Evolutionary conservation across 1,284 basidiomycete genomes (phyloP).

Genomic region (Kwoniella shivajii): DNA sequence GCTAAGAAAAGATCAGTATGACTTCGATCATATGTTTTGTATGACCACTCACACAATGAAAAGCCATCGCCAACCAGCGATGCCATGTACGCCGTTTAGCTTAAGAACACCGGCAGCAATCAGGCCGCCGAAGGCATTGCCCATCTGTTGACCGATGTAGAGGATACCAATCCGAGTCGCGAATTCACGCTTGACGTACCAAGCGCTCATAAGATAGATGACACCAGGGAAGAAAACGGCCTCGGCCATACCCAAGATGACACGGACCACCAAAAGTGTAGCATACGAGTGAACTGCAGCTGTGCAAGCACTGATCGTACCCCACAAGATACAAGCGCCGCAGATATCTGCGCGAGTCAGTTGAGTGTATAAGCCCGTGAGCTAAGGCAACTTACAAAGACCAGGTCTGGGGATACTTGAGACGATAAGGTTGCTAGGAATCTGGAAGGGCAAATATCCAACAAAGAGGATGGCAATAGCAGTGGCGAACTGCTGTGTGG

Average conservation of each 20-base stretch:
- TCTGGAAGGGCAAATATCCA: slow-evolving; percentile 49
- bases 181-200: slow-evolving; percentile 47
- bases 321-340: slow-evolving; percentile 44
- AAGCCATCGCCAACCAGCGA: slow-evolving; percentile 42
- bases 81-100: slow-evolving; percentile 35
- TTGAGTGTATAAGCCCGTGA: background rate
- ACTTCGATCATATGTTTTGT: background rate
- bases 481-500: slow-evolving; percentile 42
- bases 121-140: slow-evolving; percentile 48
- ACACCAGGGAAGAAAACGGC: slow-evolving; percentile 46
- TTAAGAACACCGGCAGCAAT: slow-evolving; percentile 42
- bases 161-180: slow-evolving; percentile 36
- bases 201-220: slow-evolving; percentile 41
- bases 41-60: slow-evolving; percentile 26
- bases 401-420: slow-evolving; percentile 34
- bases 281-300: slow-evolving; percentile 41
- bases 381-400: background rate
- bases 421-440: slow-evolving; percentile 43
- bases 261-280: slow-evolving; percentile 29
- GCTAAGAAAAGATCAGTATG: slow-evolving; percentile 1
- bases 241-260: slow-evolving; percentile 40
- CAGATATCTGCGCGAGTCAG: slow-evolving; percentile 30
- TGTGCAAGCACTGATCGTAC: slow-evolving; percentile 37
- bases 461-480: slow-evolving; percentile 21
- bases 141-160: slow-evolving; percentile 45